Percentiles rank a stretch among this genome's conserved stretches.
Conservation (phyloP, 768 basidiomycete genomes). For the Suillus bovinus region DNA sequence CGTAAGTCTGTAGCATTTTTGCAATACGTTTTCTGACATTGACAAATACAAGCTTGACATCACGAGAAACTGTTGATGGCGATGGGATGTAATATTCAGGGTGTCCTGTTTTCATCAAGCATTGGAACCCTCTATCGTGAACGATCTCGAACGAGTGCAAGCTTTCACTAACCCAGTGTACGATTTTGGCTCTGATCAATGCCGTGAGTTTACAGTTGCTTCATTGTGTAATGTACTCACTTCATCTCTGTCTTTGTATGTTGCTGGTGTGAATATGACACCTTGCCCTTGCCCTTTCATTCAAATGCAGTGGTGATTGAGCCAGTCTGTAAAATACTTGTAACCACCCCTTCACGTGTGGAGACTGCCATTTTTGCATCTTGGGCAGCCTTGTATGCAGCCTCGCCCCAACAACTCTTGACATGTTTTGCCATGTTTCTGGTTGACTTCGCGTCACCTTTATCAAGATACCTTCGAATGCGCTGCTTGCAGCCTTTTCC, state of each 20-base stretch:
- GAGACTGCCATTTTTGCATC: not conserved
- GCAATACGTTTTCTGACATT: slow-evolving; percentile 16
- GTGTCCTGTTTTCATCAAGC: slow-evolving; percentile 15
- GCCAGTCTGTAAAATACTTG: not conserved
- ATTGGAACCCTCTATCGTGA: slow-evolving; percentile 22
- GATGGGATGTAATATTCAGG: slow-evolving; percentile 21
- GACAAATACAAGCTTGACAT: slow-evolving; percentile 21
- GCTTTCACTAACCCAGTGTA: slow-evolving; percentile 23
- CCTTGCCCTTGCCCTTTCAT: slow-evolving; percentile 10
- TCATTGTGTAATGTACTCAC: slow-evolving; percentile 22
- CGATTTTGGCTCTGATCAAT: slow-evolving; percentile 16
- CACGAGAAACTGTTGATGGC: slow-evolving; percentile 19
- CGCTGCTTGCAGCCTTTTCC: slow-evolving; percentile 20
- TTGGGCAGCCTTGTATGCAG: slow-evolving; percentile 1
- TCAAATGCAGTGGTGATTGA: not conserved
- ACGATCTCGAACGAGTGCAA: slow-evolving; percentile 24
- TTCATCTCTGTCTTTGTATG: slow-evolving; percentile 19
- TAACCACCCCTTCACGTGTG: too few species aligned
- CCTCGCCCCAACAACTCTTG: slow-evolving; percentile 33
- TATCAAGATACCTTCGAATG: slow-evolving; percentile 25
- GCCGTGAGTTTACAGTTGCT: slow-evolving; percentile 9
- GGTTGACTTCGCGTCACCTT: slow-evolving; percentile 27
- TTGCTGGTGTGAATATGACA: slow-evolving; percentile 24
- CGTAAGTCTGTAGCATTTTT: slow-evolving; percentile 23
- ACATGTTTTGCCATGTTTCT: slow-evolving; percentile 31